phyloP scores from a whole-genome alignment of 164 flowering plant genomes.

The Magnolia changhungtana region DNA sequence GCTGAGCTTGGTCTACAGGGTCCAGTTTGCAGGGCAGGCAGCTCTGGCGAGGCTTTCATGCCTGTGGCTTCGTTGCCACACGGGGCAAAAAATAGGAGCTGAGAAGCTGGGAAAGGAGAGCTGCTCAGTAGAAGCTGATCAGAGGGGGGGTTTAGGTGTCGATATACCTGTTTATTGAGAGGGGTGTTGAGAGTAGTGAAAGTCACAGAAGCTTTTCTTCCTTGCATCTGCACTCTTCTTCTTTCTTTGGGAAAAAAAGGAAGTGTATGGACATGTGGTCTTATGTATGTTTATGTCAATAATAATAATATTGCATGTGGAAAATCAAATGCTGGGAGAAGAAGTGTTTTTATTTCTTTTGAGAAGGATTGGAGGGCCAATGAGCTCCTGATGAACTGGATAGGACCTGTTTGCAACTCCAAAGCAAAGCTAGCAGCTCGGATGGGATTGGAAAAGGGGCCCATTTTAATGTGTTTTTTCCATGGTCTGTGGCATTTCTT shows the following conservation, averaged over 20 bases:
- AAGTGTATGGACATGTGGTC: not conserved
- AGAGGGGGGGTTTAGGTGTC: conserved; percentile 45
- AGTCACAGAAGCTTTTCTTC: not conserved
- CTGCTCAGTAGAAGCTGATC: conserved; percentile 43
- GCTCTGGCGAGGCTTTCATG: conserved; percentile 68
- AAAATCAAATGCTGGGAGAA: no score
- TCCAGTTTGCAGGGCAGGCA: conserved; percentile 61
- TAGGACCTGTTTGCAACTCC: no score
- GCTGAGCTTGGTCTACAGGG: conserved; percentile 48
- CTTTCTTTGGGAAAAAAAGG: not conserved
- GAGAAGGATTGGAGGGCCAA: no score
- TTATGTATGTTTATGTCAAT: not conserved
- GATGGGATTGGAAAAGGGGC: no score
- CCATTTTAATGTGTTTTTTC: no score
- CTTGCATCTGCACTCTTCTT: not conserved
- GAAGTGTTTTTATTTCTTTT: no score
- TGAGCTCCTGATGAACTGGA: no score
- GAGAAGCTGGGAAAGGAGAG: conserved; percentile 31
- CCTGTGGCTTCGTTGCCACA: conserved; percentile 49
- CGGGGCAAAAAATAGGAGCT: conserved; percentile 24
- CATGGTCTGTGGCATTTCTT: no score
- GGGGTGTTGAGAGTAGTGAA: not conserved
- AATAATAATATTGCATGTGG: not conserved
- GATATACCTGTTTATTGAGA: conserved; percentile 62
- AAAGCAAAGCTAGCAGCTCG: no score